These are phyloP conservation scores for Xylaria sp. DNA, from an alignment of 2,329 filamentous ascomycete genomes.

Conservation along the genomic window DNA sequence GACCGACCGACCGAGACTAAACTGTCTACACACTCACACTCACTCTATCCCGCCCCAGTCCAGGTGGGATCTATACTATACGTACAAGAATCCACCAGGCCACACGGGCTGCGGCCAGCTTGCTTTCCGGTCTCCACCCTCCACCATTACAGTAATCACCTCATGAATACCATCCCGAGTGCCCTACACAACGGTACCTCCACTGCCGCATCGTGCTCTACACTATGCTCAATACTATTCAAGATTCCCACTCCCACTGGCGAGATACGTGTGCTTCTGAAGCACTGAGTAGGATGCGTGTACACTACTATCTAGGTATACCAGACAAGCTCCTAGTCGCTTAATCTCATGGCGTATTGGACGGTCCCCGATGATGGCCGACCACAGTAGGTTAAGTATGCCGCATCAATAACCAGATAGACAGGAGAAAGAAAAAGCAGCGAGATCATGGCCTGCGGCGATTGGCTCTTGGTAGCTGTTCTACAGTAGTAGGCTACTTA, in stretches of 20 bases:
- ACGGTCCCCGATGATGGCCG: conserved; percentile 28
- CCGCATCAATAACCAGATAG: conserved; percentile 6
- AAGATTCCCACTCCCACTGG: conserved; percentile 16
- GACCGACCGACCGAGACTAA: conserved; percentile 26
- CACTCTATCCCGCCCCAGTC: conserved; percentile 17
- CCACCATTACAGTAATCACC: conserved; percentile 41
- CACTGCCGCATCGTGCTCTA: conserved; percentile 17
- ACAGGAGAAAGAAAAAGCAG: conserved; percentile 18
- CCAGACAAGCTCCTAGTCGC: conserved; percentile 17
- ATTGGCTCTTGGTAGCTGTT: conserved; percentile 7
- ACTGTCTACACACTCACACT: not conserved
- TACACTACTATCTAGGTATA: no score
- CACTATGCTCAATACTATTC: not conserved
- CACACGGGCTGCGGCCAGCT: conserved; percentile 42
- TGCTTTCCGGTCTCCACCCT: conserved; percentile 35
- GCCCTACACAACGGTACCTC: conserved; percentile 11
- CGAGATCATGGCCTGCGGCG: not conserved
- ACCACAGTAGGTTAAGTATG: not conserved
- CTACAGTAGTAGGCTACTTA: not conserved
- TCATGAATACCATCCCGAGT: conserved; percentile 15
- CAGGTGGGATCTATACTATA: conserved; percentile 2
- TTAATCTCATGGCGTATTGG: conserved; percentile 16
- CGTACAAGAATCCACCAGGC: conserved; percentile 35
- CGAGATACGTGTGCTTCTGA: conserved; percentile 26
- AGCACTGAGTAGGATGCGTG: conserved; percentile 18